phyloP scores from a whole-genome alignment of 345 rosid species.

The Hibiscus syriacus region DNA sequence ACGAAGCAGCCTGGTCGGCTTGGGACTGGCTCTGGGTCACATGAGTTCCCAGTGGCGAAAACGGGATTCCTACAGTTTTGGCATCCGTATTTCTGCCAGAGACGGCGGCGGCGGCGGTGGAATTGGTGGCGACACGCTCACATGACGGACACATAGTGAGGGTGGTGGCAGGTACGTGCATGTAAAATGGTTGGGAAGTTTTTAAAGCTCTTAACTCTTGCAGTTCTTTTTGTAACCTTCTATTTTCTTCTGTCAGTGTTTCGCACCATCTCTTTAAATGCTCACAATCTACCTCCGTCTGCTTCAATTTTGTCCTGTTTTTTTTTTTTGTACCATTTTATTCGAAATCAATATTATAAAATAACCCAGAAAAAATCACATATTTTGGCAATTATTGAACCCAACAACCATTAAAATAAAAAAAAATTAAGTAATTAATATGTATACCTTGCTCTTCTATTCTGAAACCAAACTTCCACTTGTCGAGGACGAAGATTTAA shows the following conservation, averaged over 20 bases:
- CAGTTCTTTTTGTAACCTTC: slow-evolving; percentile 80
- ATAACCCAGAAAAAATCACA: background rate
- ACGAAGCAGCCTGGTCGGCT: slow-evolving; percentile 26
- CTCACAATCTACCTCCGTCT: slow-evolving; percentile 92
- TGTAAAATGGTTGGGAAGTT: slow-evolving; percentile 74
- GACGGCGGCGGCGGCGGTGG: slow-evolving; percentile 3
- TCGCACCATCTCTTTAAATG: slow-evolving; percentile 83
- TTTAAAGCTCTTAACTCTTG: slow-evolving; percentile 78
- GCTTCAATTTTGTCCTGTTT: slow-evolving; percentile 85
- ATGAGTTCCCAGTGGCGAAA: slow-evolving; percentile 14
- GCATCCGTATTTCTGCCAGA: background rate
- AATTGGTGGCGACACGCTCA: slow-evolving; percentile 74
- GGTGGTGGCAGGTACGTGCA: slow-evolving; percentile 97
- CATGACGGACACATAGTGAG: slow-evolving; percentile 99
- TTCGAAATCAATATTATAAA: background rate
- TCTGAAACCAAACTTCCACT: slow-evolving; percentile 97
- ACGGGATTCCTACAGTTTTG: slow-evolving; percentile 13
- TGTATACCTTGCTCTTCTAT: slow-evolving; percentile 87
- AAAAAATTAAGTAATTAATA: no score
- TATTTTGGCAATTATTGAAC: background rate
- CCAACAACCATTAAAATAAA: background rate
- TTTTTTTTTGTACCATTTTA: background rate
- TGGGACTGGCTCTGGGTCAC: slow-evolving; percentile 21
- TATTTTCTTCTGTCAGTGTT: slow-evolving; percentile 88
- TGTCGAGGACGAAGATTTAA: slow-evolving; percentile 91